Conservation (phyloP, 176 grass and related monocot species). For the Eremochloa ophiuroides region DNA sequence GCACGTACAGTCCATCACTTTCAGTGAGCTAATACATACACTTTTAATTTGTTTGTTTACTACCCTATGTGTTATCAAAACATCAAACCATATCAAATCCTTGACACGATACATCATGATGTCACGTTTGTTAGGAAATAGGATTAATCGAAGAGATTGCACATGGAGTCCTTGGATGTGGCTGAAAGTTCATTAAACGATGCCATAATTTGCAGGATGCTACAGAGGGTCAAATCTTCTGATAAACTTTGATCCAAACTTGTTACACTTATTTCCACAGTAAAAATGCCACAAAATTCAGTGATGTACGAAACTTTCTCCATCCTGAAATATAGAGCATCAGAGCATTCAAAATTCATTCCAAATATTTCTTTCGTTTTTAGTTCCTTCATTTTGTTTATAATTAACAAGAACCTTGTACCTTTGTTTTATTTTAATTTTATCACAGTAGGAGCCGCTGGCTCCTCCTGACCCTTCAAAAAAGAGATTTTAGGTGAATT, state of each 20-base stretch:
- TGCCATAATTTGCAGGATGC: background rate
- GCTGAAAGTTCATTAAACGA: background rate
- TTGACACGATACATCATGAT: background rate
- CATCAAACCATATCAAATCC: background rate
- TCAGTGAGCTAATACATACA: background rate
- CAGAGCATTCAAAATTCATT: background rate
- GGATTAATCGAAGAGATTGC: background rate
- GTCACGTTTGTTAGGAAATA: background rate
- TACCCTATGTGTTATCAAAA: background rate
- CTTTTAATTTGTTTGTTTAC: background rate
- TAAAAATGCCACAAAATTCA: background rate
- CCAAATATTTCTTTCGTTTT: no score
- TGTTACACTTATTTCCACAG: background rate
- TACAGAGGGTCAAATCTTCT: background rate
- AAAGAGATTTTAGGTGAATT: no score
- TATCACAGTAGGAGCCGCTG: no score
- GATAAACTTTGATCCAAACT: background rate
- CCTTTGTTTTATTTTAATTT: no score
- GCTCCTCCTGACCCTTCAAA: no score
- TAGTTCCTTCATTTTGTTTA: no score
- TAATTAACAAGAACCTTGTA: no score
- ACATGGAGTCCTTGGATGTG: background rate
- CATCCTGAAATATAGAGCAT: background rate
- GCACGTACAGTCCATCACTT: background rate
- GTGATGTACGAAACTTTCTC: background rate